phyloP scores from a whole-genome alignment of 1,284 basidiomycete genomes.

The Agaricales sp. region DNA sequence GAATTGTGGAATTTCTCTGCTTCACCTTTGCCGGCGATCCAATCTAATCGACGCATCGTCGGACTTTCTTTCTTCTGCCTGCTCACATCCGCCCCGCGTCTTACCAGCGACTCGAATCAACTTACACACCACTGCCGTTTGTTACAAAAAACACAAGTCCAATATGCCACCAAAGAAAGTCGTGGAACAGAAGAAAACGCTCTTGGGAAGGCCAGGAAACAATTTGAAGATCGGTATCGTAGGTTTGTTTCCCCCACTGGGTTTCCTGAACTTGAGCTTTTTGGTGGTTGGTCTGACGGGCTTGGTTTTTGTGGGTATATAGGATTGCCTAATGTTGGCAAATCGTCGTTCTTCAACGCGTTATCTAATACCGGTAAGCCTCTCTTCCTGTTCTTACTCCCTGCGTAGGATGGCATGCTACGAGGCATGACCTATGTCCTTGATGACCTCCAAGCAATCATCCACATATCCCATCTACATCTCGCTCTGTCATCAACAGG shows the following conservation, averaged over 20 bases:
- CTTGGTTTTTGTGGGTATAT: slow-evolving; percentile 11
- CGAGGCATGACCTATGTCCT: too few species aligned
- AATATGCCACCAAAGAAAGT: slow-evolving; percentile 75
- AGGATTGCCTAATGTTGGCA: slow-evolving; percentile 92
- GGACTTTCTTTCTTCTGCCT: slow-evolving; percentile 5
- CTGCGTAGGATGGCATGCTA: not conserved
- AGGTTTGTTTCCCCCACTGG: slow-evolving; percentile 66
- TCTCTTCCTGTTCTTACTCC: not conserved
- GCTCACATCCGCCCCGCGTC: slow-evolving; percentile 8
- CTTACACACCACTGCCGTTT: slow-evolving; percentile 12
- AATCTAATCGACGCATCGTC: slow-evolving; percentile 8
- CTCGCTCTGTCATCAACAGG: too few species aligned
- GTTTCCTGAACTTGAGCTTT: too few species aligned
- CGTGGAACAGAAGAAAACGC: slow-evolving; percentile 69
- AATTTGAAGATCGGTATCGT: slow-evolving; percentile 96
- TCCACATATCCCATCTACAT: slow-evolving; percentile 3
- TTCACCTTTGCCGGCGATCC: not conserved
- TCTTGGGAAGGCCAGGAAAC: slow-evolving; percentile 87
- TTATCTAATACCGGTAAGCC: slow-evolving; percentile 79
- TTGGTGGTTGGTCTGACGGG: slow-evolving; percentile 12
- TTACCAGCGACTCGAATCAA: not conserved
- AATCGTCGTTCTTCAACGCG: slow-evolving; percentile 92
- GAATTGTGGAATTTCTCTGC: too few species aligned
- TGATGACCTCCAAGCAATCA: slow-evolving; percentile 2
- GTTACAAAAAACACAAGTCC: slow-evolving; percentile 37